Conservation (phyloP, 495 filamentous ascomycete species). For the Parachaetomium inaequale region DNA sequence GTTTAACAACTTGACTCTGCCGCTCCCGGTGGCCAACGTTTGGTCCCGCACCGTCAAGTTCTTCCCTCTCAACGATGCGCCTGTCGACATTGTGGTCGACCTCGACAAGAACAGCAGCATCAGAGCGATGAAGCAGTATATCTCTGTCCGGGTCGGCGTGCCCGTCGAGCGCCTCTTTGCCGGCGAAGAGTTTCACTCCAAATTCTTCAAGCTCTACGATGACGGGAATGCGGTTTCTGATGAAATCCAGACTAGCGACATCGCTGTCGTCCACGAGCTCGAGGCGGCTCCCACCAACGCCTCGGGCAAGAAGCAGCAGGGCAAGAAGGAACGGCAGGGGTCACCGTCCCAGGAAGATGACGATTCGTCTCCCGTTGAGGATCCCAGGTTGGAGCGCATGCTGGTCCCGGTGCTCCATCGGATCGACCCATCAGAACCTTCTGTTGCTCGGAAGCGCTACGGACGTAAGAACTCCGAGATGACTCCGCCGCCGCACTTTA, state of each 20-base stretch:
- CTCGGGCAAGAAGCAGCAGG: constrained; percentile 47
- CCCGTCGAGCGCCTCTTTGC: constrained; percentile 61
- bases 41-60: constrained; percentile 71
- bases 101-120: constrained; percentile 79
- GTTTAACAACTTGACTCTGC: constrained; percentile 90
- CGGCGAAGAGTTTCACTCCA: constrained; percentile 72
- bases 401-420: constrained; percentile 79
- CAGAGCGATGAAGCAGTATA: constrained; percentile 66
- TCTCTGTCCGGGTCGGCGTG: constrained; percentile 64
- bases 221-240: constrained; percentile 64
- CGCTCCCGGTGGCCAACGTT: constrained; percentile 76
- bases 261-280: constrained; percentile 73
- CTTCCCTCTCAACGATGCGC: constrained; percentile 61
- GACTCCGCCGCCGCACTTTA: constrained; percentile 47
- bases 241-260: constrained; percentile 60
- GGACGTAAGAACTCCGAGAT: constrained; percentile 26
- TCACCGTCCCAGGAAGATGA: constrained; percentile 50
- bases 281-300: constrained; percentile 76
- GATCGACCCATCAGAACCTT: constrained; percentile 20
- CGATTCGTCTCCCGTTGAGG: constrained; percentile 54
- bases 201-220: constrained; percentile 80
- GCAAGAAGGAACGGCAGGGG: constrained; percentile 42
- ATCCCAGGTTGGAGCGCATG: constrained; percentile 64
- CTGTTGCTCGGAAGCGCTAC: constrained; percentile 3
- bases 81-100: constrained; percentile 74